Evolutionary conservation across 2,329 filamentous ascomycete genomes (phyloP).

Genomic region (Colletotrichum horii): DNA sequence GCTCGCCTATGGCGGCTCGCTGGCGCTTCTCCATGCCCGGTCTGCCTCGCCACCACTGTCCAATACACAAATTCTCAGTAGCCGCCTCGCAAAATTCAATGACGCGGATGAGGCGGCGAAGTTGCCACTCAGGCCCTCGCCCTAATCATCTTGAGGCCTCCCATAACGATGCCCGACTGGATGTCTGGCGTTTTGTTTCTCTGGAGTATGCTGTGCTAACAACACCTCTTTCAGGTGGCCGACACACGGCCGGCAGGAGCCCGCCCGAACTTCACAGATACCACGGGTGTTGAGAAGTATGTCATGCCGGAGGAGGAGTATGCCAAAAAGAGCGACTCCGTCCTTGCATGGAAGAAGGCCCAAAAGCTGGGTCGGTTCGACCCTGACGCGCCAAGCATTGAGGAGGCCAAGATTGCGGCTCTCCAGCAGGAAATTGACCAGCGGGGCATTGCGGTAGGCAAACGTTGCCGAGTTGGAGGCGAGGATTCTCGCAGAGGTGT

Average conservation of each 20-base stretch:
- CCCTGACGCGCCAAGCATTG: slow-evolving; percentile 76
- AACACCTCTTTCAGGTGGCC: slow-evolving; percentile 61
- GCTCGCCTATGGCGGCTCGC: background rate
- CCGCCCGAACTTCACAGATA: slow-evolving; percentile 81
- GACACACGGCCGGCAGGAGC: slow-evolving; percentile 80
- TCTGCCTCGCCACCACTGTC: background rate
- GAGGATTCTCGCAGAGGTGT: slow-evolving; percentile 74
- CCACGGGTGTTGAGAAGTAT: slow-evolving; percentile 85
- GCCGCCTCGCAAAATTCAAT: background rate
- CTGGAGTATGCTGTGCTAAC: background rate
- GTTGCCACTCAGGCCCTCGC: background rate
- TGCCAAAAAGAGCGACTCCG: slow-evolving; percentile 83
- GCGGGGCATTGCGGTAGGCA: slow-evolving; percentile 69
- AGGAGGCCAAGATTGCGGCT: slow-evolving; percentile 74
- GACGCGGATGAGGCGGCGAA: background rate
- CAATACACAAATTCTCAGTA: background rate
- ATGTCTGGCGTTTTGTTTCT: background rate
- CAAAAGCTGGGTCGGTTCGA: slow-evolving; percentile 97
- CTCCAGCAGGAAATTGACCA: slow-evolving; percentile 72
- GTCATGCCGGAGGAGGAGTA: slow-evolving; percentile 87
- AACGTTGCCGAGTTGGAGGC: slow-evolving; percentile 68
- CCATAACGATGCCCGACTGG: background rate
- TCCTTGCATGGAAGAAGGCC: slow-evolving; percentile 94
- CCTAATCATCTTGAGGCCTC: slow-evolving; percentile 2
- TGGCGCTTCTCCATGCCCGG: background rate